Percentiles rank a stretch among this genome's conserved stretches.
phyloP scores from a whole-genome alignment of 306 rosid genomes.

The Trifolium pratense region DNA sequence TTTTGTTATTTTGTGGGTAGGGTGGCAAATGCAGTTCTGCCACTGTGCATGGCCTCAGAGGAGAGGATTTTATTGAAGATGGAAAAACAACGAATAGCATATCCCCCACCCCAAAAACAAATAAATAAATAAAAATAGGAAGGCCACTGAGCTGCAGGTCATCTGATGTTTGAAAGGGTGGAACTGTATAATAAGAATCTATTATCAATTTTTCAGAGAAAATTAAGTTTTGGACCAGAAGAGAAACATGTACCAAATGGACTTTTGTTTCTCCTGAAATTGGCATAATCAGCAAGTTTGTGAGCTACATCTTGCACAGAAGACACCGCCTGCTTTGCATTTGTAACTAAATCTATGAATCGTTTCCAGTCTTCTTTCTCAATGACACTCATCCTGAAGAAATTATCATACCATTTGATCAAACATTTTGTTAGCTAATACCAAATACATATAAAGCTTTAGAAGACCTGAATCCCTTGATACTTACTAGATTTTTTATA shows the following conservation, averaged over 20 bases:
- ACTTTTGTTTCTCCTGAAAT: slow-evolving; percentile 56
- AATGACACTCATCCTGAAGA: slow-evolving; percentile 71
- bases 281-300: slow-evolving; percentile 81
- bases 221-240: slow-evolving; percentile 4
- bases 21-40: slow-evolving; percentile 28
- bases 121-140: neutral
- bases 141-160: neutral
- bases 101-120: neutral
- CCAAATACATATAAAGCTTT: slow-evolving; percentile 35
- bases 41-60: slow-evolving; percentile 2
- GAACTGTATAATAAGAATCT: slow-evolving; percentile 19
- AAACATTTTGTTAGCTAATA: slow-evolving; percentile 37
- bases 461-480: neutral
- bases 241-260: slow-evolving; percentile 52
- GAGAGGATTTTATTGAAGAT: slow-evolving; percentile 16
- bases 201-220: slow-evolving; percentile 18
- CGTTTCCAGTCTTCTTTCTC: slow-evolving; percentile 89
- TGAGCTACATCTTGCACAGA: slow-evolving; percentile 87
- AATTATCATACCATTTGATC: slow-evolving; percentile 29
- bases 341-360: slow-evolving; percentile 74
- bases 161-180: slow-evolving; percentile 15
- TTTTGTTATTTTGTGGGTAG: neutral
- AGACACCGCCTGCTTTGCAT: slow-evolving; percentile 84
- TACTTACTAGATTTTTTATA: slow-evolving; percentile 24
- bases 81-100: slow-evolving; percentile 10